A percentile compares a stretch with the other conserved stretches of the same genome.
Conservation (phyloP, 208 protist species). For the Acanthamoeba royreba region DNA sequence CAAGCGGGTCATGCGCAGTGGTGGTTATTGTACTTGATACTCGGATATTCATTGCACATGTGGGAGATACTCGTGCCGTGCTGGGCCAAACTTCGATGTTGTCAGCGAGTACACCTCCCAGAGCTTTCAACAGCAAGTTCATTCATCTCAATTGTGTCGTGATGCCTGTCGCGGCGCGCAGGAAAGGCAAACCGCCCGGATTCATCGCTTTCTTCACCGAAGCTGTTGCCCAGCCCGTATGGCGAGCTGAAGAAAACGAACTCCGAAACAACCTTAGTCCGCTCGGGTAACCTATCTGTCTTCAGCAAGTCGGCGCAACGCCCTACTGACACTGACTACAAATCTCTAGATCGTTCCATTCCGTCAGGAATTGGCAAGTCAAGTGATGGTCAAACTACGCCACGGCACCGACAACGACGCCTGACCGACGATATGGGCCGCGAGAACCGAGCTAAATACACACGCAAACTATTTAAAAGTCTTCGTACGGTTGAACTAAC, state of each 20-base stretch:
- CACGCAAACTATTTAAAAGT: neutral
- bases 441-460: neutral
- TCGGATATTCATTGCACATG: neutral
- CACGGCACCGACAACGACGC: neutral
- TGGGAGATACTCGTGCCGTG: neutral
- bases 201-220: too few relatives aligned
- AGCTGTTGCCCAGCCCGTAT: neutral
- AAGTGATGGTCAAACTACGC: neutral
- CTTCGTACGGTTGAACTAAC: neutral
- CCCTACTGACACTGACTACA: neutral
- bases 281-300: neutral
- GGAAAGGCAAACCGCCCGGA: too few relatives aligned
- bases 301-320: neutral
- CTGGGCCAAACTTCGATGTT: neutral
- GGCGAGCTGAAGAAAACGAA: neutral
- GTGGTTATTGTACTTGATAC: neutral
- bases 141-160: neutral
- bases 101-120: neutral
- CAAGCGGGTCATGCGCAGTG: neutral
- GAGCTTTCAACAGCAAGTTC: too few relatives aligned
- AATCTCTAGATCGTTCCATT: too few relatives aligned
- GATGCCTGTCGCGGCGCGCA: neutral
- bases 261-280: neutral
- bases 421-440: neutral
- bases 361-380: too few relatives aligned